Evolutionary conservation across 805 yeast species (phyloP).

Genomic region (Teunomyces stri): DNA sequence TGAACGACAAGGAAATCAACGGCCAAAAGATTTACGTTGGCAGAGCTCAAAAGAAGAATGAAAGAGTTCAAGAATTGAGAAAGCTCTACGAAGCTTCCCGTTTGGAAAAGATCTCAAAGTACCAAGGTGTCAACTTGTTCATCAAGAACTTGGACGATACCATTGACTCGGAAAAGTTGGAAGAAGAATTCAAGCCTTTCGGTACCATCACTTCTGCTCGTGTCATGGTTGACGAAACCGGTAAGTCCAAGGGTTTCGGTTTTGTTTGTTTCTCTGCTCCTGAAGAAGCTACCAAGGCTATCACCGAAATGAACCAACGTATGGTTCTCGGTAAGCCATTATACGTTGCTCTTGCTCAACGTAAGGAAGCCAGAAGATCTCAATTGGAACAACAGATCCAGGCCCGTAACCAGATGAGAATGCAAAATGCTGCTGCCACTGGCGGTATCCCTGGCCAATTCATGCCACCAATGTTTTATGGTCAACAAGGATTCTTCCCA

Average conservation of each 20-base stretch:
- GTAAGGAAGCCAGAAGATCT: constrained; percentile 95
- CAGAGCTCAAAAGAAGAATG: constrained; percentile 98
- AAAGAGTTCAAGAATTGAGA: constrained; percentile 94
- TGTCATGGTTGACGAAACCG: constrained; percentile 92
- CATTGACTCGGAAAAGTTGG: constrained; percentile 85
- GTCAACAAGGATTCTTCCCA: constrained; percentile 80
- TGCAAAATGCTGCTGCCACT: constrained; percentile 93
- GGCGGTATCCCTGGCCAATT: constrained; percentile 76
- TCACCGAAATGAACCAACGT: constrained; percentile 97
- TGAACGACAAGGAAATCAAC: constrained; percentile 81
- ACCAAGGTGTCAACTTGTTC: constrained; percentile 96
- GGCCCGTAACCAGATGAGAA: constrained; percentile 97
- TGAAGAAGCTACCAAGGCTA: constrained; percentile 98
- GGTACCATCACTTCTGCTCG: constrained; percentile 95
- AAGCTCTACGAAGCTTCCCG: constrained; percentile 90
- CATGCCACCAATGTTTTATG: constrained; percentile 83
- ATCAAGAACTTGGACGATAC: constrained; percentile 94
- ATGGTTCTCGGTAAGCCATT: constrained; percentile 94
- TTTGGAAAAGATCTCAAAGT: constrained; percentile 86
- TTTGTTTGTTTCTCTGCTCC: constrained; percentile 97
- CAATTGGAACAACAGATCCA: constrained; percentile 97
- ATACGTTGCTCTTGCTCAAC: constrained; percentile 98
- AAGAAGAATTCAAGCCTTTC: constrained; percentile 88
- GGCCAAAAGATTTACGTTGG: constrained; percentile 92
- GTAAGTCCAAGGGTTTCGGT: constrained; percentile 97